These are phyloP conservation scores for Sanguinoderma infundibulare DNA, from an alignment of 1,284 basidiomycete species.

Conservation along the genomic window DNA sequence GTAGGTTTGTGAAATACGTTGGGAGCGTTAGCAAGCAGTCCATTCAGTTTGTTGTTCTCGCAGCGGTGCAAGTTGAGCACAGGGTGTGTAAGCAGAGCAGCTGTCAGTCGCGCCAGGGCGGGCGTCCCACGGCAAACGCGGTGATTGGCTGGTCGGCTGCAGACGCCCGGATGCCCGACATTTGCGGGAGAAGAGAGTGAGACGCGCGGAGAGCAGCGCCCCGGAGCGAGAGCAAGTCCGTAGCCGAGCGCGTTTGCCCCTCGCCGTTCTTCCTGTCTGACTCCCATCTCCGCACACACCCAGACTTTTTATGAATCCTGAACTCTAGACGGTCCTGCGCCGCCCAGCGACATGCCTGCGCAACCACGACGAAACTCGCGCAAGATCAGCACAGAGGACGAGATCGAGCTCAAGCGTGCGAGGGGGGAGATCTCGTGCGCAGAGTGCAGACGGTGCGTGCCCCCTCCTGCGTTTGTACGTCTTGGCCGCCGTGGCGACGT, in stretches of 20 bases:
- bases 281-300: neutral
- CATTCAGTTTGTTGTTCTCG: neutral
- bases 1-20: neutral
- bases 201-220: neutral
- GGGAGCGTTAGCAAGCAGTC: neutral
- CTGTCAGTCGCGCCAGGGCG: neutral
- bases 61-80: neutral
- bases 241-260: neutral
- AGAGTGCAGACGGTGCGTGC: constrained; percentile 66
- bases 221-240: neutral
- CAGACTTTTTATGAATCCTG: no score
- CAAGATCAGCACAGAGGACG: constrained; percentile 37
- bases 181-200: neutral
- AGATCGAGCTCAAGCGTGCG: constrained; percentile 63
- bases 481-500: neutral
- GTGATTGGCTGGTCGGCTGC: neutral
- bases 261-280: constrained; percentile 1
- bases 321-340: no score
- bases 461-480: neutral
- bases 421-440: constrained; percentile 73
- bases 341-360: constrained; percentile 30
- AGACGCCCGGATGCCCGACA: neutral
- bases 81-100: neutral
- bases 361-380: constrained; percentile 33
- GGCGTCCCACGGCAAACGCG: neutral